These are phyloP conservation scores for Hemisphaericaspora subhashii DNA, from an alignment of 1,139 yeast species.

Conservation along the genomic window DNA sequence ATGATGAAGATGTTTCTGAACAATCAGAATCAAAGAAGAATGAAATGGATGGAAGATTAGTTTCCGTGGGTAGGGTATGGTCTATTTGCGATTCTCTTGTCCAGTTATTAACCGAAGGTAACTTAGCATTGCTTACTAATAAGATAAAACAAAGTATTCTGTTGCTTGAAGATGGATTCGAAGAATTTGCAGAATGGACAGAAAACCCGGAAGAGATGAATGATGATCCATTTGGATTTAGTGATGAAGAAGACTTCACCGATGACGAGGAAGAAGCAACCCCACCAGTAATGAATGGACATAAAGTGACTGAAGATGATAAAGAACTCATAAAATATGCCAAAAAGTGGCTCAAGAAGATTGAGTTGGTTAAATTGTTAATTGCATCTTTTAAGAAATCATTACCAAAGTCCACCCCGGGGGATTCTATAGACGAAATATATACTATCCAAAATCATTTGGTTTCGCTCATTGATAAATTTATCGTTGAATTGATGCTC, in stretches of 20 bases:
- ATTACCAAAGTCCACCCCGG: constrained; percentile 41
- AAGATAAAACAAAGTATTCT: constrained; percentile 46
- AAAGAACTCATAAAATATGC: constrained; percentile 41
- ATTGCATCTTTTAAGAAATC: constrained; percentile 57
- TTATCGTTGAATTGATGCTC: constrained; percentile 50
- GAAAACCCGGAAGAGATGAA: constrained; percentile 53
- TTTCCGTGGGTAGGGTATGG: constrained; percentile 68
- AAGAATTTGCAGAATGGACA: constrained; percentile 66
- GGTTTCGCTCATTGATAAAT: constrained; percentile 41
- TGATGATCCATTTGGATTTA: constrained; percentile 43
- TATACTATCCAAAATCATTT: constrained; percentile 30
- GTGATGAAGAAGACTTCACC: constrained; percentile 35
- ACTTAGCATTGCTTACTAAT: constrained; percentile 47
- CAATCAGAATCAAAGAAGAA: constrained; percentile 14
- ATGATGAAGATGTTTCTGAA: constrained; percentile 22
- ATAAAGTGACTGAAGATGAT: constrained; percentile 20
- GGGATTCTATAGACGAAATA: constrained; percentile 36
- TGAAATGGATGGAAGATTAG: constrained; percentile 42
- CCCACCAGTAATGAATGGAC: constrained; percentile 17
- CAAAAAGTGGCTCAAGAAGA: constrained; percentile 49
- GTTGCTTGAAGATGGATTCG: constrained; percentile 61
- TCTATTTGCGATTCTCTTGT: constrained; percentile 50
- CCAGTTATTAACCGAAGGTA: constrained; percentile 45
- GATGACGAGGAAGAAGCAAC: constrained; percentile 21
- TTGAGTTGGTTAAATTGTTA: constrained; percentile 55